phyloP scores from a whole-genome alignment of 257 asterid species.

The Paulownia fortunei region DNA sequence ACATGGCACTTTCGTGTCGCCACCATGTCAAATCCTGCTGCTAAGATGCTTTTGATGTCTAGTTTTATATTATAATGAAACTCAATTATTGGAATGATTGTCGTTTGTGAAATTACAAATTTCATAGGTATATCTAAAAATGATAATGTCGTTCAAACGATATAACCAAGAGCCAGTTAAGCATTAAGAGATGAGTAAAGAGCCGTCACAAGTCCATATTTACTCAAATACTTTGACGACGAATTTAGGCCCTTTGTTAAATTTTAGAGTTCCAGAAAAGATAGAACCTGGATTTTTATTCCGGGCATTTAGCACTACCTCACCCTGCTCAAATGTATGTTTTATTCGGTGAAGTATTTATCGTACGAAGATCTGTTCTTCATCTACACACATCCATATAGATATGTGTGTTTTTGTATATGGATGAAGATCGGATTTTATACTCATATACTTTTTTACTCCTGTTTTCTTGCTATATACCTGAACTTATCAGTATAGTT shows the following conservation, averaged over 20 bases:
- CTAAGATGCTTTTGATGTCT: neutral
- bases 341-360: too few relatives aligned
- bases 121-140: neutral
- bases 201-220: neutral
- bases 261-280: neutral
- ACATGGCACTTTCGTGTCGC: neutral
- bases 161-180: too few relatives aligned
- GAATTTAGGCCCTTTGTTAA: neutral
- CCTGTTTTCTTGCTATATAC: too few relatives aligned
- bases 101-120: neutral
- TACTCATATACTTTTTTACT: too few relatives aligned
- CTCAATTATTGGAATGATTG: neutral
- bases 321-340: too few relatives aligned
- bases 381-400: too few relatives aligned
- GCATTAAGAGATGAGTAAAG: too few relatives aligned
- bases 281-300: neutral
- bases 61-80: neutral
- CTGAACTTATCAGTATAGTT: too few relatives aligned
- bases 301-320: neutral
- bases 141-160: neutral
- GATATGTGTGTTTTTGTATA: too few relatives aligned
- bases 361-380: too few relatives aligned
- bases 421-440: too few relatives aligned
- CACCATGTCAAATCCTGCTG: neutral
- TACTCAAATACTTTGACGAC: neutral